A percentile compares a stretch with the other conserved stretches of the same genome.
Conservation (phyloP, 805 yeast species). For the Candida hungchunana region DNA sequence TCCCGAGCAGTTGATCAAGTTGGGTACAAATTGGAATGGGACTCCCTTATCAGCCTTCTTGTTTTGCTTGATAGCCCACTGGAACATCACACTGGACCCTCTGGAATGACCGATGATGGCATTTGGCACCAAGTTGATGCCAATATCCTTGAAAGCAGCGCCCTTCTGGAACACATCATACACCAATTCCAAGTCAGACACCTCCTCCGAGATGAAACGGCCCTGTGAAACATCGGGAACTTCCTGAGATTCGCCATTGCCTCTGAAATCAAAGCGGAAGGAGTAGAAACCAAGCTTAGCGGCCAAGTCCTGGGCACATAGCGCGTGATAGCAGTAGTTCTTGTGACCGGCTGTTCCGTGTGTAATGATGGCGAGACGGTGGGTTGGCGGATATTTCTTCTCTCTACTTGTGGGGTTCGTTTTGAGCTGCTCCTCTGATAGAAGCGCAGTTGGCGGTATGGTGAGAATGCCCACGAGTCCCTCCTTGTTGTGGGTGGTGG, state of each 20-base stretch:
- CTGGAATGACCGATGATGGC: constrained; percentile 76
- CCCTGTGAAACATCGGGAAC: constrained; percentile 35
- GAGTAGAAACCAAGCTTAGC: constrained; percentile 55
- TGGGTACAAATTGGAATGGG: constrained; percentile 47
- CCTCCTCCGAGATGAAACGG: constrained; percentile 58
- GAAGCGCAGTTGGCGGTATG: constrained; percentile 26
- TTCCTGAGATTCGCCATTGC: constrained; percentile 72
- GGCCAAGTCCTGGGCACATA: constrained; percentile 57
- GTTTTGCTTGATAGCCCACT: constrained; percentile 56
- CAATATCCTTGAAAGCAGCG: constrained; percentile 25
- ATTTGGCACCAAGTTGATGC: constrained; percentile 42
- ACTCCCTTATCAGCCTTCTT: constrained; percentile 29
- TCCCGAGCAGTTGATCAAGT: constrained; percentile 68
- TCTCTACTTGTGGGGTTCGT: constrained; percentile 10
- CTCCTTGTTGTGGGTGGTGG: constrained; percentile 22
- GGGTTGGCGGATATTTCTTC: constrained; percentile 33
- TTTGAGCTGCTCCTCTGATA: constrained; percentile 17
- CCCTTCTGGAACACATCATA: constrained; percentile 30
- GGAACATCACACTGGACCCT: constrained; percentile 70
- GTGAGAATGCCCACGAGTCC: constrained; percentile 37
- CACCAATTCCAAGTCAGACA: constrained; percentile 58
- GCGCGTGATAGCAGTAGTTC: constrained; percentile 67
- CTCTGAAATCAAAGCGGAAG: constrained; percentile 79
- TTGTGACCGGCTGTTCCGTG: constrained; percentile 89
- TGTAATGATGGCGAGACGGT: constrained; percentile 53